Evolutionary conservation across 331 rosid genomes (phyloP).

Genomic region (Cydonia oblonga): DNA sequence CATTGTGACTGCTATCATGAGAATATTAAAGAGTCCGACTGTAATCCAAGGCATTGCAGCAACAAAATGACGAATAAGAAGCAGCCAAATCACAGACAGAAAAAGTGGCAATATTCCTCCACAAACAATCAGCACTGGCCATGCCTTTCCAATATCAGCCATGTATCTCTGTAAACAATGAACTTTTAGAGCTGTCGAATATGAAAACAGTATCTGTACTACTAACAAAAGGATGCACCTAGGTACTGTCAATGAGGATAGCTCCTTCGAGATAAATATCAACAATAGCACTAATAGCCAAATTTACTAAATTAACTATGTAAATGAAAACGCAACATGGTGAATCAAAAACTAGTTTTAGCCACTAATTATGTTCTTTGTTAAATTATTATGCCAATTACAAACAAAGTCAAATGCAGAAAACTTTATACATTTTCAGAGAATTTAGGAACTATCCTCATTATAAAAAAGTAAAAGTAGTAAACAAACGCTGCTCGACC

Average conservation of each 20-base stretch:
- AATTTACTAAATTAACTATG: too few species aligned
- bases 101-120: constrained; percentile 87
- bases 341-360: background rate
- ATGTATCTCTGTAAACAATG: constrained; percentile 63
- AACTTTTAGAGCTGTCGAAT: constrained; percentile 8
- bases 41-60: constrained; percentile 99
- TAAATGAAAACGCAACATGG: background rate
- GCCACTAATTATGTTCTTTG: background rate
- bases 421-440: background rate
- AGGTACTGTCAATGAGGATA: background rate
- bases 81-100: constrained; percentile 89
- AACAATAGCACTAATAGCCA: background rate
- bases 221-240: background rate
- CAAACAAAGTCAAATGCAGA: background rate
- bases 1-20: constrained; percentile 70
- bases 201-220: background rate
- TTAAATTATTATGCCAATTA: background rate
- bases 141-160: constrained; percentile 92
- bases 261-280: background rate
- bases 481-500: constrained; percentile 29
- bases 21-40: constrained; percentile 61
- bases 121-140: constrained; percentile 95
- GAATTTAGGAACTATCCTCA: constrained; percentile 3
- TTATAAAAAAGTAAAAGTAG: background rate
- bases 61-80: constrained; percentile 83